Percentiles rank a stretch among this genome's conserved stretches.
Evolutionary conservation across 2,329 filamentous ascomycete species (phyloP).

Genomic region (Fonsecaea erecta): DNA sequence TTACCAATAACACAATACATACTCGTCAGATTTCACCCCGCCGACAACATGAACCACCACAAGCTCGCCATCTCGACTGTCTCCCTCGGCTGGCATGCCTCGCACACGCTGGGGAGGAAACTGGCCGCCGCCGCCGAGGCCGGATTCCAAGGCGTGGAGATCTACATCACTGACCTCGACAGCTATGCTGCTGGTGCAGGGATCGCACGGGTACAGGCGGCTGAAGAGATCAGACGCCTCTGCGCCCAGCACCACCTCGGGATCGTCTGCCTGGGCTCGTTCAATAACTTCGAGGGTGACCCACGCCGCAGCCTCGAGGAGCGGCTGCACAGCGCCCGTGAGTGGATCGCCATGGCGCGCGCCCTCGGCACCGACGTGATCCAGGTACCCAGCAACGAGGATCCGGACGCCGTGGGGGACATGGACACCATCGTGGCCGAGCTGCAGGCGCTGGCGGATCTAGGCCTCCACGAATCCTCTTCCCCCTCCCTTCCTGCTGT

Average conservation of each 20-base stretch:
- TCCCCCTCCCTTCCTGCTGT: too few relatives aligned
- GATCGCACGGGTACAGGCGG: slow-evolving; percentile 61
- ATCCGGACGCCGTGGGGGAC: slow-evolving; percentile 38
- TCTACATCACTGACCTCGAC: slow-evolving; percentile 76
- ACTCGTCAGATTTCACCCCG: too few relatives aligned
- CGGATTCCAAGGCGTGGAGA: slow-evolving; percentile 71
- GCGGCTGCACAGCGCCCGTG: slow-evolving; percentile 39
- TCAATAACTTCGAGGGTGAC: slow-evolving; percentile 47
- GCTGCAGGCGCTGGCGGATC: slow-evolving; percentile 41
- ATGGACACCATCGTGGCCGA: slow-evolving; percentile 40
- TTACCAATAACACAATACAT: too few relatives aligned
- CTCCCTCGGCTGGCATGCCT: slow-evolving; percentile 72
- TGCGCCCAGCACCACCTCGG: slow-evolving; percentile 41
- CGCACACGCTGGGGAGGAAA: slow-evolving; percentile 68
- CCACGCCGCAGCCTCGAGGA: slow-evolving; percentile 37
- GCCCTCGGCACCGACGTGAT: slow-evolving; percentile 40
- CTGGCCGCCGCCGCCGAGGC: slow-evolving; percentile 68
- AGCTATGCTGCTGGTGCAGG: slow-evolving; percentile 57
- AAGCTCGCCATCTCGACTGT: slow-evolving; percentile 69
- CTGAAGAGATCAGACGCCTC: slow-evolving; percentile 60
- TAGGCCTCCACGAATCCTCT: slow-evolving; percentile 27
- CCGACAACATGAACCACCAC: background rate
- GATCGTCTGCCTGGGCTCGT: slow-evolving; percentile 44
- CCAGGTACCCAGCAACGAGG: slow-evolving; percentile 43
- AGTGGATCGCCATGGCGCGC: slow-evolving; percentile 42